Evolutionary conservation across 2,329 filamentous ascomycete genomes (phyloP), one percentile per base, ranked within the genome.

Genomic region (Niveomyces coronatus): DNA sequence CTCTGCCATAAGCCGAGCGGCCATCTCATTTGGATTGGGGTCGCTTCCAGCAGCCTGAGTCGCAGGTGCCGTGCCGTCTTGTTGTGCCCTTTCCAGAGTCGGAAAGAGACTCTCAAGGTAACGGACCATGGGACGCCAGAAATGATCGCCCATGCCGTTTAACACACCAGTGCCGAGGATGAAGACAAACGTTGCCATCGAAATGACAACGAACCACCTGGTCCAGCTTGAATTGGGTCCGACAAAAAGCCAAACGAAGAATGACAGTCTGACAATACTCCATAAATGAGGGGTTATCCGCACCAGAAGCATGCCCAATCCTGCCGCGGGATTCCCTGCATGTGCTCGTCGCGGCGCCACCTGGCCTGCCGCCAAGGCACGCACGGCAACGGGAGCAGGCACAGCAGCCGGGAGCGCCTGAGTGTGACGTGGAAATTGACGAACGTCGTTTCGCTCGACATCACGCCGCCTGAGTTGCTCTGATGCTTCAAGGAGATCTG

Each of bases 171-270:
- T 74, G 47, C 78, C 77, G 13, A 71, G 49, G n/a, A 77, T 57
- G 43, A 81, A 75, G 17, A 80, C 62, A 22, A 66, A 57, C 18
- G 71, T 47, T 6, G 75, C 73, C 22, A 77, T 59, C 6, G 63
- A 58, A 29, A 73, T 60, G 16, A 80, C 66, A 15, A 68, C 68
- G 7, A 74, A 48, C 68, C 70, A 78, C 33, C 75, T 67, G 8
- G 66, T 67, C 74, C 74, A 79, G 48, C 67, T 77, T 3, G 68
- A 63, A 31, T 67, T 64, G 0, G 71, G 68, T 9, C 68, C 67
- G 1, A 76, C 79, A 44, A 81, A 79, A 56, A 77, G 75, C 73
- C 74, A 81, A 10, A 80, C 67, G 51, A 81, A 78, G 5, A 74
- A 55, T 9, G 65, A 61, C 8, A 82, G 56, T 7, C 76, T 68